Base-by-base conservation (phyloP, 306 rosid genomes). In the Prunus armeniaca region DNA sequence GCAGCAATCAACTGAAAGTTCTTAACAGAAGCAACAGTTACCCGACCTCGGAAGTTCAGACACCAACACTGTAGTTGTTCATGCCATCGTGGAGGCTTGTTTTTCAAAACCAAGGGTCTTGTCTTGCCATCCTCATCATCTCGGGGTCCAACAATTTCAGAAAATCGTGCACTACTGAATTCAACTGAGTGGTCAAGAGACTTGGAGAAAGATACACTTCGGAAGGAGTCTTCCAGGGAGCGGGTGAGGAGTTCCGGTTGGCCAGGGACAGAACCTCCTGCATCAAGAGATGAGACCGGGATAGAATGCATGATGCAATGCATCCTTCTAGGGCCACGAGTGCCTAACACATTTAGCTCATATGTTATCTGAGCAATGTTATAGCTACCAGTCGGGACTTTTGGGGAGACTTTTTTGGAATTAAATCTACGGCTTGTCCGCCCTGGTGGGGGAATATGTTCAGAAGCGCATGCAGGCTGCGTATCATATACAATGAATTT, bases 271-370 rank as follows among this genome's bases (percentile, higher is more conserved):
- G 69, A 81, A 66, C 96, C 96, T 11, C 93, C 96, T 0, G 85
- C 89, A 69, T 95, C 95, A 2, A 95, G 86, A 18, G 95, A 84
- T 3, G 97, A 85, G 38, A 87, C 77, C 0, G 98, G 98, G 71
- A 95, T 92, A 3, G 98, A 90, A 74, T 90, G 95, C 97, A 95
- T 86, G 9, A 86, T 81, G 81, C 98, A 95, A 38, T 95, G 96
- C 96, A 95, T 89, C 88, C 91, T 90, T 78, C 98, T 82, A 4
- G 98, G 98, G 56, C 98, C 98, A 28, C 98, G 79, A 30, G 98
- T 95, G 38, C 98, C 97, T 1, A 95, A 86, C 69, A 95, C 98
- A 9, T 95, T 95, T 60, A 95, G 74, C 76, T 95, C 98, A 66
- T 95, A 95, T 12, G 91, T 83, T 81, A 95, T 87, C 83, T 91